Evolutionary conservation across 2,329 filamentous ascomycete species (phyloP).

Genomic region (Apiospora sp.): DNA sequence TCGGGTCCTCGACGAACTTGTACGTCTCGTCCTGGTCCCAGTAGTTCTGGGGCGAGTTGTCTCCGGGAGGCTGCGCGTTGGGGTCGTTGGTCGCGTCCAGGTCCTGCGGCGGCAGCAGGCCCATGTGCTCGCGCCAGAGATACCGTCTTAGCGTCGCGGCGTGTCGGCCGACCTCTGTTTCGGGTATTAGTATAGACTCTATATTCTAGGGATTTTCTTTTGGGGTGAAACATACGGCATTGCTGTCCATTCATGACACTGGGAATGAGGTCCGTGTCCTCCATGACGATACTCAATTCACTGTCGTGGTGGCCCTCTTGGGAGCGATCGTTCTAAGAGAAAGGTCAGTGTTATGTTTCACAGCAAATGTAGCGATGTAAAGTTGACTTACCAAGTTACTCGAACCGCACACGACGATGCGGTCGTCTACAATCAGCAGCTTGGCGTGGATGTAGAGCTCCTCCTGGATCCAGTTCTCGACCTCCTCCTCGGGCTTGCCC

Average conservation of each 20-base stretch:
- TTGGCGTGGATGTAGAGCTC: slow-evolving; percentile 97
- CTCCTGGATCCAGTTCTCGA: slow-evolving; percentile 91
- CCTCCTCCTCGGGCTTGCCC: slow-evolving; percentile 76
- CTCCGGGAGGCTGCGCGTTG: slow-evolving; percentile 76
- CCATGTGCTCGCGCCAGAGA: slow-evolving; percentile 91
- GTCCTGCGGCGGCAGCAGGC: slow-evolving; percentile 77
- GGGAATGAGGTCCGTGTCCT: slow-evolving; percentile 76
- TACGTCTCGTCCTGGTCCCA: slow-evolving; percentile 67
- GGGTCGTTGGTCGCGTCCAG: slow-evolving; percentile 69
- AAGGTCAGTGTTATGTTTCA: neutral
- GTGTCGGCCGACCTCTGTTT: slow-evolving; percentile 74
- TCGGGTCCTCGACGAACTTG: slow-evolving; percentile 74
- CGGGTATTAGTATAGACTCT: neutral
- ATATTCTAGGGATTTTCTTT: no score
- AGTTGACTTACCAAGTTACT: slow-evolving; percentile 70
- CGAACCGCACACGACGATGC: slow-evolving; percentile 82
- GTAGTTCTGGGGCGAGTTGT: slow-evolving; percentile 71
- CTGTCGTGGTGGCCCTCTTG: slow-evolving; percentile 91
- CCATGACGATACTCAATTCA: slow-evolving; percentile 88
- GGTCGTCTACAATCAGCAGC: slow-evolving; percentile 87
- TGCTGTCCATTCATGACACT: slow-evolving; percentile 81
- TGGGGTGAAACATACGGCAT: slow-evolving; percentile 55
- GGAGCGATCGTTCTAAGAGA: slow-evolving; percentile 75
- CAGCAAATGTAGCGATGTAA: neutral
- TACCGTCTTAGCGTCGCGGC: slow-evolving; percentile 82